These are phyloP conservation scores for Fusarium sp. DNA, from an alignment of 2,329 filamentous ascomycete species.

Conservation along the genomic window DNA sequence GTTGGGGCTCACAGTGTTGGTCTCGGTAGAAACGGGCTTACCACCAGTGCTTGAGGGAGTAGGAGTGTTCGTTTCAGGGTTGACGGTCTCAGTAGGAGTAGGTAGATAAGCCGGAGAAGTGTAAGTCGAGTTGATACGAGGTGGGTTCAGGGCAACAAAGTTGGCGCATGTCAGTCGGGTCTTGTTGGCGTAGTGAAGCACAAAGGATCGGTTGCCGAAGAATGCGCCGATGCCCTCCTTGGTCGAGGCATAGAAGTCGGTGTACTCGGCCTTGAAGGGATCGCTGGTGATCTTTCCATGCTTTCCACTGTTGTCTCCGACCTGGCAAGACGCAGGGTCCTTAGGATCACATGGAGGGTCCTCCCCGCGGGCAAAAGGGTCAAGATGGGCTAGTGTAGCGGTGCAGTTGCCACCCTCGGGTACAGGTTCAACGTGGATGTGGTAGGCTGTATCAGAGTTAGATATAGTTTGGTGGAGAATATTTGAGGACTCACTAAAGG, in stretches of 20 bases:
- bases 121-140: slow-evolving; percentile 26
- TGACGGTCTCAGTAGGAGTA: slow-evolving; percentile 35
- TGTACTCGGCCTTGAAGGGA: slow-evolving; percentile 62
- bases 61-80: slow-evolving; percentile 23
- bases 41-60: slow-evolving; percentile 6
- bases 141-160: slow-evolving; percentile 54
- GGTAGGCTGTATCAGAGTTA: slow-evolving; percentile 66
- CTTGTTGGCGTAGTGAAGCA: slow-evolving; percentile 72
- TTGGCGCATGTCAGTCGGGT: slow-evolving; percentile 74
- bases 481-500: slow-evolving; percentile 64
- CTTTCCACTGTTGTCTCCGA: slow-evolving; percentile 82
- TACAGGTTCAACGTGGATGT: slow-evolving; percentile 75
- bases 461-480: neutral
- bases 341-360: slow-evolving; percentile 67
- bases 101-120: slow-evolving; percentile 33
- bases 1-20: slow-evolving; percentile 18
- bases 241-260: slow-evolving; percentile 69
- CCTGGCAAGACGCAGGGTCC: slow-evolving; percentile 74
- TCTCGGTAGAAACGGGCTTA: slow-evolving; percentile 24
- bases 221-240: slow-evolving; percentile 62
- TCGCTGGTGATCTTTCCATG: slow-evolving; percentile 68
- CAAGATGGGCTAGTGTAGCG: slow-evolving; percentile 73
- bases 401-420: slow-evolving; percentile 77
- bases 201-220: slow-evolving; percentile 73
- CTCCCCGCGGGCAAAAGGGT: slow-evolving; percentile 75